These are phyloP conservation scores for Verticillium albo-atrum DNA, from an alignment of 2,329 filamentous ascomycete genomes.

Conservation along the genomic window DNA sequence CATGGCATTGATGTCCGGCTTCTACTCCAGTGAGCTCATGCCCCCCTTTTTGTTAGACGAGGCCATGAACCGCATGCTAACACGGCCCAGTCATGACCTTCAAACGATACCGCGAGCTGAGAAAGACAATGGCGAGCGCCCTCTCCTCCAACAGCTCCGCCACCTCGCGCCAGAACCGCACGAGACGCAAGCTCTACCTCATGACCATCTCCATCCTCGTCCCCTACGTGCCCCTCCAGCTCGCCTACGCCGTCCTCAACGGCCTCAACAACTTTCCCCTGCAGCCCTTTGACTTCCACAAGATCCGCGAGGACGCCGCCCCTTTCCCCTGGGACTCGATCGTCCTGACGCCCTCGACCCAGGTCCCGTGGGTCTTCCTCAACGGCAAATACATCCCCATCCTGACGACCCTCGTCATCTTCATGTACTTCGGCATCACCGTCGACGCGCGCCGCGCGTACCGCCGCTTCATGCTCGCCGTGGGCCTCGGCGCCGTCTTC, in stretches of 20 bases:
- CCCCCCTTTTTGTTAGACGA: neutral
- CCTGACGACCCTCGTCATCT: slow-evolving; percentile 40
- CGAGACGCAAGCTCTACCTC: slow-evolving; percentile 49
- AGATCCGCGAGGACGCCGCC: slow-evolving; percentile 30
- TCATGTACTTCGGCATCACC: slow-evolving; percentile 53
- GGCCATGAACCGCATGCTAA: slow-evolving; percentile 4
- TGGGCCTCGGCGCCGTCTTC: slow-evolving; percentile 40
- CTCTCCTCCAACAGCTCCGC: slow-evolving; percentile 35
- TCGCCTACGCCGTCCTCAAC: slow-evolving; percentile 36
- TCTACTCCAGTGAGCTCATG: slow-evolving; percentile 41
- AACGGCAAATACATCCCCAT: slow-evolving; percentile 47
- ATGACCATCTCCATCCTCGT: slow-evolving; percentile 49
- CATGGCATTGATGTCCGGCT: slow-evolving; percentile 36
- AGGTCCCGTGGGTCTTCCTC: slow-evolving; percentile 32
- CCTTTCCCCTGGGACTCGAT: slow-evolving; percentile 43
- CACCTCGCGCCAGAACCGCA: slow-evolving; percentile 38
- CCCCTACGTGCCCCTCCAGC: slow-evolving; percentile 44
- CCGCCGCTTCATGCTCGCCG: slow-evolving; percentile 28
- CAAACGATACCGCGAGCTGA: slow-evolving; percentile 41
- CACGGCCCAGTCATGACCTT: slow-evolving; percentile 39
- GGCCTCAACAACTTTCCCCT: slow-evolving; percentile 24
- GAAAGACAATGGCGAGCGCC: slow-evolving; percentile 32
- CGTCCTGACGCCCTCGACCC: slow-evolving; percentile 36
- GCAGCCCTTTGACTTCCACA: slow-evolving; percentile 32
- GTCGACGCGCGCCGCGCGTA: slow-evolving; percentile 48